Evolutionary conservation across 2,329 filamentous ascomycete genomes (phyloP), one percentile per base, ranked within the genome.

Genomic region (Pestalotiopsis sp.): DNA sequence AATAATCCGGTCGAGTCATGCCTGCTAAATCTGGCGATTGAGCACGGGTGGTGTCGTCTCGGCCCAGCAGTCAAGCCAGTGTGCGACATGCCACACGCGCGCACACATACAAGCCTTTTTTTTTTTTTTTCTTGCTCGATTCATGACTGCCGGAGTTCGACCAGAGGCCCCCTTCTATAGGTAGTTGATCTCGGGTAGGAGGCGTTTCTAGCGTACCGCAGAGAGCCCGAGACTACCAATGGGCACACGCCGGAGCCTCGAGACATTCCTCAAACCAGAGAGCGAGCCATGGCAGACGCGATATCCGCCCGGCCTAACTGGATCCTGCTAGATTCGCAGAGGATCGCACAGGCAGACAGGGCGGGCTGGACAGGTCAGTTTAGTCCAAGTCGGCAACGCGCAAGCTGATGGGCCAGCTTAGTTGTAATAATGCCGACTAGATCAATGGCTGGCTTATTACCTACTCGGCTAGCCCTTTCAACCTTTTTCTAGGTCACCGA

Each of bases 141-240:
- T 52, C 45, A 52, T 52, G 45, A 52, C 45, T 52, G 20, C 45
- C 41, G 41, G n/a, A 49, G 41, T n/a, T n/a, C 41, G 41, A 49
- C 41, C 13, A 49, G 6, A 52, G 45, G 20, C 17, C 17, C 45
- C 14, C 31, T 36, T 36, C 31, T 36, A 36, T 36, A n/a, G 14
- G 45, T 23, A 9, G 7, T 17, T 52, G 14, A 52, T n/a, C 45
- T 52, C 45, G n/a, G 45, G 17, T 52, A 23, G 45, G 20, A 52
- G 45, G 45, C 57, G 59, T 39, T 20, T 39, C 59, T 36, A 62
- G 45, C 20, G 17, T 52, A n/a, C 63, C 63, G 63, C 49, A 57
- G 49, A 66, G 49, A 56, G 63, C 63, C 63, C 63, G 63, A 66
- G 31, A 12, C 41, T 27, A 57, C 63, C 23, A 66, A 66, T 58